These are phyloP conservation scores for Aspergillus japonicus DNA, from an alignment of 2,329 filamentous ascomycete species.

Conservation along the genomic window DNA sequence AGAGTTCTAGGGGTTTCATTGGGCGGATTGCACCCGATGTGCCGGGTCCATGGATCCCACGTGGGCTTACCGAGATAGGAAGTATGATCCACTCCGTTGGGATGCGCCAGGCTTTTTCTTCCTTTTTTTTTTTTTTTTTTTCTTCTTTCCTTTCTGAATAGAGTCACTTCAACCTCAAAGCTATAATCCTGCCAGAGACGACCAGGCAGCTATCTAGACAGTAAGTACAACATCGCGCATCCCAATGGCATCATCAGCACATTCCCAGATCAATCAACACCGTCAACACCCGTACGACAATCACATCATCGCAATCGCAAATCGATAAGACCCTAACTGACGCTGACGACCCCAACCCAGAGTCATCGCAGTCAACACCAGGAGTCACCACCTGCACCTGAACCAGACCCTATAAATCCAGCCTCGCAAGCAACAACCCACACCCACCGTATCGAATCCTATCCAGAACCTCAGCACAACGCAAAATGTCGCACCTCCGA, in stretches of 20 bases:
- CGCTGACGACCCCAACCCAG: background rate
- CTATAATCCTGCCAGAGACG: too few relatives aligned
- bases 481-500: constrained; percentile 11
- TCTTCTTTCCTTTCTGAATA: background rate
- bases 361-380: too few relatives aligned
- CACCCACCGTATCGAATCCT: too few relatives aligned
- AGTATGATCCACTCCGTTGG: background rate
- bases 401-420: too few relatives aligned
- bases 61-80: background rate
- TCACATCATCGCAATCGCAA: too few relatives aligned
- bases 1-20: background rate
- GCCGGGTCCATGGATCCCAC: background rate
- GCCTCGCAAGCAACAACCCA: too few relatives aligned
- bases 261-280: background rate
- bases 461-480: background rate
- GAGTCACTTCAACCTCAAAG: too few relatives aligned
- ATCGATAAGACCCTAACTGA: background rate
- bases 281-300: too few relatives aligned
- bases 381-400: too few relatives aligned
- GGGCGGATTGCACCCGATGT: background rate
- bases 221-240: too few relatives aligned
- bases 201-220: too few relatives aligned
- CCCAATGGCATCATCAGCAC: background rate
- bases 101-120: background rate
- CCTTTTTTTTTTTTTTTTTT: constrained; percentile 3